Evolutionary conservation across 2,329 filamentous ascomycete species (phyloP), one percentile per base, ranked within the genome.

Genomic region (Seiridium unicorne): DNA sequence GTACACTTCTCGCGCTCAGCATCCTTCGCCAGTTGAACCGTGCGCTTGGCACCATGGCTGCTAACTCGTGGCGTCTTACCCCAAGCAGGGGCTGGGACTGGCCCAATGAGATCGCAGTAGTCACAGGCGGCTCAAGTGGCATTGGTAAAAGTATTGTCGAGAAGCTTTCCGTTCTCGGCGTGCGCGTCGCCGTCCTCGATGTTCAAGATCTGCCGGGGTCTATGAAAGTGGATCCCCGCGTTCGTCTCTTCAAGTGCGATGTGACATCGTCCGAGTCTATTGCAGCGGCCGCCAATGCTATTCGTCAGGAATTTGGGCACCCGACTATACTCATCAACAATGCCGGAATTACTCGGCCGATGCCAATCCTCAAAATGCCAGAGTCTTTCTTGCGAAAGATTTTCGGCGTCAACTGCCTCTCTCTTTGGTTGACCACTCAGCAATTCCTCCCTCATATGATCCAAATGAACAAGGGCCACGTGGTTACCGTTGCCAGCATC

Each of bases 401-500:
- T 7, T 81, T 82, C 64, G 75, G 77, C 58, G 76, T 81, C 59
- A 82, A 82, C 68, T 72, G 77, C n/a, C 67, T 82, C 46, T 71
- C 74, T 10, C 79, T 81, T 65, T 82, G 77, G 68, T 74, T 74
- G 56, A 78, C 74, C 60, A 73, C 78, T 26, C 74, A 77, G 58
- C 76, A 79, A 58, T 82, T 82, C 67, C 63, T 83, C 38, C 80
- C 80, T 0, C 69, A 72, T 54, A 82, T 82, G 79, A 64, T 82
- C n/a, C 65, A 68, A 35, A 69, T 72, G 18, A 79, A 80, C 62
- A 80, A 81, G 61, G 83, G 83, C 2, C 82, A 85, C 62, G 72
- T 86, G 44, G 73, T 86, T 10, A 82, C 80, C 0, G 73, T 85
- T n/a, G 82, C 82, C 7, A 82, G 79, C 58, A 74, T 80, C 66